A percentile compares a stretch with the other conserved stretches of the same genome.
These are phyloP conservation scores for Aurifilum marmelostoma DNA, from an alignment of 2,329 filamentous ascomycete genomes.

Conservation along the genomic window DNA sequence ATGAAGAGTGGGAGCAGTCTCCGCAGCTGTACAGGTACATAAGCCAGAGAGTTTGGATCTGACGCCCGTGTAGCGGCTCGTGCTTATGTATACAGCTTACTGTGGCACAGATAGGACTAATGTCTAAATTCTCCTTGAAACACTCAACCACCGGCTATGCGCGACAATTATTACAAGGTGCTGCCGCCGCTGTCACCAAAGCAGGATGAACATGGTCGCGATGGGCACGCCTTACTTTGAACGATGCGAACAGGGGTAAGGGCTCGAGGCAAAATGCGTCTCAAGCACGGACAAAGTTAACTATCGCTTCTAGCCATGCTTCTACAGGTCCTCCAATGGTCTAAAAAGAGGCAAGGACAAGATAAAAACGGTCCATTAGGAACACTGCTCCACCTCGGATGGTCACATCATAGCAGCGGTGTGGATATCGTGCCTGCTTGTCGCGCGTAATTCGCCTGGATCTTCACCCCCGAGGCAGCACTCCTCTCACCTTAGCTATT, in stretches of 20 bases:
- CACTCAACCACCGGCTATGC: neutral
- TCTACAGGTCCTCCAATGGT: neutral
- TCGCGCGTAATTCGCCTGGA: neutral
- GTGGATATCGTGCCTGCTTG: neutral
- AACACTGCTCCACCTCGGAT: neutral
- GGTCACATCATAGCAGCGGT: neutral
- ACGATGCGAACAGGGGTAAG: too few relatives aligned
- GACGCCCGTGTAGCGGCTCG: neutral
- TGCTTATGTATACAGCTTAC: neutral
- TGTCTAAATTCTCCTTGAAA: constrained; percentile 9
- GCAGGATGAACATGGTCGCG: neutral
- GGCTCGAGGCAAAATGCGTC: neutral
- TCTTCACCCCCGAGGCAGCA: neutral
- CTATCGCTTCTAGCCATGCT: neutral
- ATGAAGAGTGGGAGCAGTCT: neutral
- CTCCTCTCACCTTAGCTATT: neutral
- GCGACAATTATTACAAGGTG: neutral
- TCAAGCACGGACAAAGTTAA: neutral
- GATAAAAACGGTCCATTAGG: neutral
- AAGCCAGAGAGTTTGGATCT: neutral
- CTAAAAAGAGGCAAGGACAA: neutral
- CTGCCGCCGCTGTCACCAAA: neutral
- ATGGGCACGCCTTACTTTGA: too few relatives aligned
- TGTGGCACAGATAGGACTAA: constrained; percentile 5
- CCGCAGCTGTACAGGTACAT: neutral